phyloP scores from a whole-genome alignment of 495 filamentous ascomycete species.

The Penicillium pancosmium region DNA sequence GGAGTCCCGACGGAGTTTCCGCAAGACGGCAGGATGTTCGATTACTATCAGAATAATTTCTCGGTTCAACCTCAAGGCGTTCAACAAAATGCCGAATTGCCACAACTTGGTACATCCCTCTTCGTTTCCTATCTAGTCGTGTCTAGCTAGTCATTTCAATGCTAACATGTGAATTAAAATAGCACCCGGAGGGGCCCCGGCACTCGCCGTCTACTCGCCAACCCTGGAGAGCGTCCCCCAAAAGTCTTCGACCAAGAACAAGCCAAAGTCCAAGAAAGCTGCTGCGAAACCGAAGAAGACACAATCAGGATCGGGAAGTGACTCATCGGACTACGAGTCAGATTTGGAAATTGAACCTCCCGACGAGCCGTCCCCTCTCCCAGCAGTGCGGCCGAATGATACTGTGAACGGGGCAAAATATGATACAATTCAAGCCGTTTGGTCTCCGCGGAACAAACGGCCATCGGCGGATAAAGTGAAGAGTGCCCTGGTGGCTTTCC shows the following conservation, averaged over 20 bases:
- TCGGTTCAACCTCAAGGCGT: slow-evolving; percentile 24
- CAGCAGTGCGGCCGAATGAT: slow-evolving; percentile 51
- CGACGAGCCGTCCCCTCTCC: slow-evolving; percentile 57
- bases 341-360: slow-evolving; percentile 49
- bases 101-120: not conserved
- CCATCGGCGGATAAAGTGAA: slow-evolving; percentile 51
- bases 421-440: slow-evolving; percentile 66
- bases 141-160: not conserved
- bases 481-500: slow-evolving; percentile 56
- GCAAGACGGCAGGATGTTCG: slow-evolving; percentile 22
- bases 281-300: slow-evolving; percentile 30
- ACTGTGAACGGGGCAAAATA: slow-evolving; percentile 59
- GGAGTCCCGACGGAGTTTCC: slow-evolving; percentile 25
- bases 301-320: slow-evolving; percentile 47
- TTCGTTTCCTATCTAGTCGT: not conserved
- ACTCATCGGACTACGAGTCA: slow-evolving; percentile 49
- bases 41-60: slow-evolving; percentile 38
- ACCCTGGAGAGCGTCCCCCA: slow-evolving; percentile 11
- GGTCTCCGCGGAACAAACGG: slow-evolving; percentile 57
- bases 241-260: slow-evolving; percentile 13
- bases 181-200: not conserved
- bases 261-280: slow-evolving; percentile 29
- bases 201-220: not conserved
- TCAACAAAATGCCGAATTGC: not conserved
- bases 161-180: not conserved